Base-by-base conservation (phyloP, 2,329 filamentous ascomycete genomes). In the Diplocarpon mali region DNA sequence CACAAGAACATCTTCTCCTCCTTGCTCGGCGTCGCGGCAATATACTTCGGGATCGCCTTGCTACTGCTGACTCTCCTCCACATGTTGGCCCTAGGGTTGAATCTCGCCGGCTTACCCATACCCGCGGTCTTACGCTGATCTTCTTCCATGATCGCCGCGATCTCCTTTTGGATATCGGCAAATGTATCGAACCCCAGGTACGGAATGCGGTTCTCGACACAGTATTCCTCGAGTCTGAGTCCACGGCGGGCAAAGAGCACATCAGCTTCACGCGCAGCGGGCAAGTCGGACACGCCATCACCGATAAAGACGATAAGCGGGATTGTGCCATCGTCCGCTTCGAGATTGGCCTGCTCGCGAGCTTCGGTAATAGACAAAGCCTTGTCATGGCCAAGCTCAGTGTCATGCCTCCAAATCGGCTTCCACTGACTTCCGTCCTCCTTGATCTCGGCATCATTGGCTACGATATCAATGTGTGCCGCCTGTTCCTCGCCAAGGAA, bases 301-400 rank as follows among this genome's bases (percentile, higher is more conserved):
- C 80, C 79, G 52, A 83, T 81, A 64, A 83, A 84, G 42, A 83
- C 67, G 53, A 83, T 80, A 41, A 83, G 65, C 0, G 79, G 79
- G 38, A 82, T 71, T 2, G 75, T 75, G 44, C 73, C 77, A 47
- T 81, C 74, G 13, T 75, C 72, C 47, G 70, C 72, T 38, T 70
- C 64, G 4, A 75, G 60, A 49, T 72, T 66, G 1, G 76, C 77
- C 15, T 67, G 61, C 7, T 62, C 63, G n/a, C 77, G 71, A 36
- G 73, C 78, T 57, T 81, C 75, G 36, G 73, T 70, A 46, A 84
- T 76, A 3, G 75, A 80, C 6, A 75, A 65, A 3, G 76, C 77
- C 62, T 84, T 83, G 62, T 83, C 79, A 58, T 83, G 78, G 9
- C 79, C 79, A 1, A 79, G 67, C 38, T 78, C 73, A 3, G 67